phyloP scores from a whole-genome alignment of 805 yeast species.

The Saccharomyces mikatae region DNA sequence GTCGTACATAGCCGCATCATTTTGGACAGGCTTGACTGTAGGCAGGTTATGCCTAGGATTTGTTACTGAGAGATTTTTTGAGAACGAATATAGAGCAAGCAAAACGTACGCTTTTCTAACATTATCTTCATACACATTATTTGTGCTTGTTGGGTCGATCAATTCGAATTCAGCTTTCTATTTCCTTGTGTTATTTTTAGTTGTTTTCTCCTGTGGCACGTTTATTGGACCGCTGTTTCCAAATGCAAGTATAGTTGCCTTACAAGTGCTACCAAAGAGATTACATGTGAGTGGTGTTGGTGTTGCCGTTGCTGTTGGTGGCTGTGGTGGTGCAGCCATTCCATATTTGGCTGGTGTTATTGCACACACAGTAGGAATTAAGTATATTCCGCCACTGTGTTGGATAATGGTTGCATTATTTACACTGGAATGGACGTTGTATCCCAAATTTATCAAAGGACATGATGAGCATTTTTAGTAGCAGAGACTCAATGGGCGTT shows the following conservation, averaged over 20 bases:
- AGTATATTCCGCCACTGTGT: slow-evolving; percentile 24
- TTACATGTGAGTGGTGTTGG: slow-evolving; percentile 65
- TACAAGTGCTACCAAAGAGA: slow-evolving; percentile 52
- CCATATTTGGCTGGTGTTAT: slow-evolving; percentile 56
- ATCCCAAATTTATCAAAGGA: slow-evolving; percentile 22
- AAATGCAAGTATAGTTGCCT: slow-evolving; percentile 56
- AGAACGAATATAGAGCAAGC: slow-evolving; percentile 36
- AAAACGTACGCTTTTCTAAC: slow-evolving; percentile 30
- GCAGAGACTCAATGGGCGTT: not conserved
- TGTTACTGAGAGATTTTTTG: slow-evolving; percentile 41
- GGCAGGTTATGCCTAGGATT: slow-evolving; percentile 57
- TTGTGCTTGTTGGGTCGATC: slow-evolving; percentile 18
- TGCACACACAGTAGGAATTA: slow-evolving; percentile 21
- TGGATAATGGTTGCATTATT: slow-evolving; percentile 17
- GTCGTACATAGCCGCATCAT: slow-evolving; percentile 61
- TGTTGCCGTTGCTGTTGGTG: slow-evolving; percentile 69
- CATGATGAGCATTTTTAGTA: slow-evolving; percentile 15
- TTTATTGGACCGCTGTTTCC: slow-evolving; percentile 69
- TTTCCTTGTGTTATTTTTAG: slow-evolving; percentile 13
- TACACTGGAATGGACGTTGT: slow-evolving; percentile 20
- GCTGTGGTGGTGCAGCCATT: slow-evolving; percentile 71
- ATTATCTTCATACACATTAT: slow-evolving; percentile 30
- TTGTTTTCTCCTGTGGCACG: slow-evolving; percentile 44
- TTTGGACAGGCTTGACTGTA: slow-evolving; percentile 61
- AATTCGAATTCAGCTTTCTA: slow-evolving; percentile 12